A percentile compares a stretch with the other conserved stretches of the same genome.
These are phyloP conservation scores for Cladophialophora psammophila DNA, from an alignment of 2,329 filamentous ascomycete genomes.

Conservation along the genomic window DNA sequence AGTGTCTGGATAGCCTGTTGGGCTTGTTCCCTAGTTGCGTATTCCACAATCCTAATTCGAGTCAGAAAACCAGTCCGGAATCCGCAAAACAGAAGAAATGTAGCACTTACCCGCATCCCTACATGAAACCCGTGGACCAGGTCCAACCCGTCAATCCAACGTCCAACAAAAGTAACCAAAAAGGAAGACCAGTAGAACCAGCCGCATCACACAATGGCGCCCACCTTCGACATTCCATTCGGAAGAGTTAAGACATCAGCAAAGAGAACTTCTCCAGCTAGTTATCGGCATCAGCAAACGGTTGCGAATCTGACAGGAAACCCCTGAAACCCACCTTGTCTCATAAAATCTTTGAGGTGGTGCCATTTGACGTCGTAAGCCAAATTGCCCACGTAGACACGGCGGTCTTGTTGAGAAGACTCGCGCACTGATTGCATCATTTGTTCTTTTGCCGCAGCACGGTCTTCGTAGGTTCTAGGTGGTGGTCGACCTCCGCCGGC, in stretches of 20 bases:
- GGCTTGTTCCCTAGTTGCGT: constrained; percentile 98
- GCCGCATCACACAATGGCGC: constrained; percentile 88
- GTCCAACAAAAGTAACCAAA: constrained; percentile 72
- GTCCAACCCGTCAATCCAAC: constrained; percentile 99
- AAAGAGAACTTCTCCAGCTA: constrained; percentile 99
- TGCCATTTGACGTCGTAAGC: constrained; percentile 99
- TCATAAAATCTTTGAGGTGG: constrained; percentile 99
- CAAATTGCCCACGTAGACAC: constrained; percentile 98
- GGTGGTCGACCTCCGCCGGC: constrained; percentile 67
- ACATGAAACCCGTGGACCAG: constrained; percentile 85
- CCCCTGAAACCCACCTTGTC: constrained; percentile 73
- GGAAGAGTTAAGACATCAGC: constrained; percentile 99
- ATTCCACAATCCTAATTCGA: constrained; percentile 91
- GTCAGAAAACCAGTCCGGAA: constrained; percentile 12
- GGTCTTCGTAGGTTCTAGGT: constrained; percentile 80
- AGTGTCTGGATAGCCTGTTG: constrained; percentile 96
- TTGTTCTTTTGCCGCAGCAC: constrained; percentile 82
- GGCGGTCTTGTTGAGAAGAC: constrained; percentile 96
- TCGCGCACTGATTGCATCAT: constrained; percentile 97
- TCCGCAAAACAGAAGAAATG: constrained; percentile 6
- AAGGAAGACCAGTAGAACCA: constrained; percentile 75
- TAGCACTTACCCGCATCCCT: constrained; percentile 96
- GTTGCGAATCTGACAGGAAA: constrained; percentile 13
- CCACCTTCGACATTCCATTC: constrained; percentile 99
- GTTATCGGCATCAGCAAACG: constrained; percentile 46